phyloP scores from a whole-genome alignment of 2,329 filamentous ascomycete genomes.

The Ophiostoma australiae region DNA sequence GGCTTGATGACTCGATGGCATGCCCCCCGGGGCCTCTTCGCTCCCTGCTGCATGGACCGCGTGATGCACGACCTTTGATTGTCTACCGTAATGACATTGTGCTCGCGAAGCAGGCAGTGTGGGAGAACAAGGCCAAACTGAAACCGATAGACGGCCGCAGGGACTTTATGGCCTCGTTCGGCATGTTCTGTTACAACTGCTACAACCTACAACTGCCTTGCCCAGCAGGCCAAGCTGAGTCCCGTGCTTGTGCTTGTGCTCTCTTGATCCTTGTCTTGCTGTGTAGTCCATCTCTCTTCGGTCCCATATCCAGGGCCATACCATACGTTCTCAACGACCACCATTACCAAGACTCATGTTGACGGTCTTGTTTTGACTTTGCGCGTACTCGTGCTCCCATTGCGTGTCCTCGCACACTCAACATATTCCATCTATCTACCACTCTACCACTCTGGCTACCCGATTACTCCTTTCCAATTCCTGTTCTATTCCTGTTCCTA shows the following conservation, averaged over 20 bases:
- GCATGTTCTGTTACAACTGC: too few relatives aligned
- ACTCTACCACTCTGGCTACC: not conserved
- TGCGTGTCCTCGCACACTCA: conserved; percentile 10
- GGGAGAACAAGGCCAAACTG: not conserved
- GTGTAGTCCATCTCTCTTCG: not conserved
- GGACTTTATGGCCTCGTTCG: not conserved
- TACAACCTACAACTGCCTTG: not conserved
- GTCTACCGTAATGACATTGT: not conserved
- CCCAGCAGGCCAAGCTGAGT: not conserved
- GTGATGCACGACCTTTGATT: not conserved
- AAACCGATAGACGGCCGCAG: not conserved
- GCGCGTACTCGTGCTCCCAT: not conserved
- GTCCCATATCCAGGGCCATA: too few relatives aligned
- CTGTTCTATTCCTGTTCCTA: not conserved
- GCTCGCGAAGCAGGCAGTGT: not conserved
- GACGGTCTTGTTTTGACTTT: not conserved
- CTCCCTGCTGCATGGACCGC: not conserved
- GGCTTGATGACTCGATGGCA: too few relatives aligned
- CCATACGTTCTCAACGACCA: not conserved
- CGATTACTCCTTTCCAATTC: not conserved
- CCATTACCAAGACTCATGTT: not conserved
- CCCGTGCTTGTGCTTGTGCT: not conserved
- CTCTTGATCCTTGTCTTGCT: not conserved
- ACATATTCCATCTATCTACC: not conserved
- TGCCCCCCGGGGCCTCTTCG: too few relatives aligned